Base-by-base conservation (phyloP, 2,329 filamentous ascomycete species). In the Colletotrichum sp. region DNA sequence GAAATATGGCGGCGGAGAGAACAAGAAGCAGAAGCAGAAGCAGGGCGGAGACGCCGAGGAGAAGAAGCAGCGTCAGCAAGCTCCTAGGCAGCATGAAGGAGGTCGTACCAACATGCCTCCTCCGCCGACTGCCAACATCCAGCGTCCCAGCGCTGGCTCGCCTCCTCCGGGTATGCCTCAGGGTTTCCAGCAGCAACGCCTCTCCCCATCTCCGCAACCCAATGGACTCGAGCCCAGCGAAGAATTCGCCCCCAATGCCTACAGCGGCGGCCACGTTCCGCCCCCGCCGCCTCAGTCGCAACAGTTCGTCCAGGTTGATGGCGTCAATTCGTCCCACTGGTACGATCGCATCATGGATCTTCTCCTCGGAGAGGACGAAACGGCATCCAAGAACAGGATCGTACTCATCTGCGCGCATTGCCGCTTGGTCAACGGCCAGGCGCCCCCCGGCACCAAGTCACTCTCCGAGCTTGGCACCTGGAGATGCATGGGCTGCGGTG, bases 311-410 rank as follows among this genome's bases (percentile, higher is more conserved):
- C 76, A 76, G 16, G 21, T 55, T 24, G 73, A 73, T n/a, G 66
- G 69, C 14, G 16, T 55, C 16, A 70, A 66, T 34, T 71, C 77
- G 73, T 83, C 92, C 18, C 93, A 94, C 82, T 99, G 97, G 97
- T 99, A 99, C 85, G 97, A 99, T 83, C 92, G 96, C 72, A 93
- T 99, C 69, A 89, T 99, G 73, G 97, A 99, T 81, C 92, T 98
- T 0, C 91, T 99, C 30, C 90, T 99, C 1, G 97, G 97, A 66
- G 97, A 99, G 82, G 97, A 99, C 81, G 97, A 99, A 85, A 98
- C 95, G 6, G 93, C 95, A 14, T 92, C 96, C 4, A 98, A 96
- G 87, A 99, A 99, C 84, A 93, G 97, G 21, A 92, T 98, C 74
- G 96, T 93, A 9, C 88, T 99, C 78, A 95, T 99, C 71, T 99